These are phyloP conservation scores for Nakaseomyces uthaithaninus DNA, from an alignment of 1,139 yeast species.

Conservation along the genomic window DNA sequence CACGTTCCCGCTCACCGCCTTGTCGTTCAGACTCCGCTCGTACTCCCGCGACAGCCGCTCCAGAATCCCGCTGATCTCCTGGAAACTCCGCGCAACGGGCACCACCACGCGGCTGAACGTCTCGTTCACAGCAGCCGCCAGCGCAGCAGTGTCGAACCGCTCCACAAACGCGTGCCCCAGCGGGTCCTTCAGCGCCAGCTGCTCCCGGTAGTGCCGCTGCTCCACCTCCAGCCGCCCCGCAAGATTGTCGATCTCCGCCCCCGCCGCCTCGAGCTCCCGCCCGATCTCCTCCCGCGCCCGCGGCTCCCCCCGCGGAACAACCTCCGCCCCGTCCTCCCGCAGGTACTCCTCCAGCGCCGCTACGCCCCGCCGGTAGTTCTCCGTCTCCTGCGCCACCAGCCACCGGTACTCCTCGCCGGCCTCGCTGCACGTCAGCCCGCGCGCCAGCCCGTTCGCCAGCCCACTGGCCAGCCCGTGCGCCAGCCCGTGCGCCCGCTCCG, in stretches of 20 bases:
- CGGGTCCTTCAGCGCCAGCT: slow-evolving; percentile 22
- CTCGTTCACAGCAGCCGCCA: slow-evolving; percentile 15
- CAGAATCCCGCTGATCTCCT: slow-evolving; percentile 25
- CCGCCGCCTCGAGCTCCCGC: slow-evolving; percentile 13
- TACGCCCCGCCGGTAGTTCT: slow-evolving; percentile 23
- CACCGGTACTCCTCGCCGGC: slow-evolving; percentile 36
- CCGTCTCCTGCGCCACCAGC: slow-evolving; percentile 25
- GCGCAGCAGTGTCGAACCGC: slow-evolving; percentile 15
- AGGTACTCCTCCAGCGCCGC: slow-evolving; percentile 26
- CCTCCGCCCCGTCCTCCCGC: slow-evolving; percentile 18
- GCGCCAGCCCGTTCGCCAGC: too few relatives aligned
- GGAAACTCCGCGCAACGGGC: slow-evolving; percentile 19
- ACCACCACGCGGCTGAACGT: slow-evolving; percentile 19
- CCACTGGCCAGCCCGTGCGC: too few relatives aligned
- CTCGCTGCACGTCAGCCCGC: slow-evolving; percentile 45
- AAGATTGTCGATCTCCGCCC: background rate
- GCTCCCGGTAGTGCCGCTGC: slow-evolving; percentile 14
- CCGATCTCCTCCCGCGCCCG: slow-evolving; percentile 15
- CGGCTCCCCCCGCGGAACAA: background rate
- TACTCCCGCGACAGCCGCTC: slow-evolving; percentile 27
- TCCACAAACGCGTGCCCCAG: slow-evolving; percentile 19
- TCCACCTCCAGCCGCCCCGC: slow-evolving; percentile 13
- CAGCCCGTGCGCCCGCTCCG: slow-evolving; percentile 27
- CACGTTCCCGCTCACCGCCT: slow-evolving; percentile 31
- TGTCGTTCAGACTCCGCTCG: slow-evolving; percentile 33